Evolutionary conservation across 306 rosid genomes (phyloP).

Genomic region (Trichosanthes cucumerina): DNA sequence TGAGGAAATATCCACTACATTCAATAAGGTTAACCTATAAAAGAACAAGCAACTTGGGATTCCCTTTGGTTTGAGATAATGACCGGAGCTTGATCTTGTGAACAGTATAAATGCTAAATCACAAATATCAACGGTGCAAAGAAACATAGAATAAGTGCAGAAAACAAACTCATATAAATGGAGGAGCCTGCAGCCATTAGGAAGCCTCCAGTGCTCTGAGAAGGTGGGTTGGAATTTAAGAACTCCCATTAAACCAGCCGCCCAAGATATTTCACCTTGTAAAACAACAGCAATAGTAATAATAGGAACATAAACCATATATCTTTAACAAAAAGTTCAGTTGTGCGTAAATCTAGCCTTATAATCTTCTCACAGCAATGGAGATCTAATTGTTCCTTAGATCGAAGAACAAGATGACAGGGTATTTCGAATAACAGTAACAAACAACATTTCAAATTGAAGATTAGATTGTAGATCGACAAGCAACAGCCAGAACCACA

Average conservation of each 20-base stretch:
- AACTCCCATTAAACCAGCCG: neutral
- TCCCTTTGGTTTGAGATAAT: neutral
- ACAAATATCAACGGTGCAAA: neutral
- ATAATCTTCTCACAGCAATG: neutral
- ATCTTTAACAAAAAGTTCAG: neutral
- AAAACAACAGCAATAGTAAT: neutral
- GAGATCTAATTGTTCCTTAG: neutral
- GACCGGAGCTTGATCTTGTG: neutral
- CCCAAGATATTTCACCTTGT: neutral
- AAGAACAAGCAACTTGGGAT: neutral
- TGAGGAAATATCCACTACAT: neutral
- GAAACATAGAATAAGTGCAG: neutral
- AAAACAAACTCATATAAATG: neutral
- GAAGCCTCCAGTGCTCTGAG: neutral
- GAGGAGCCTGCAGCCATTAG: neutral
- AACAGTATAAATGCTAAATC: constrained; percentile 7
- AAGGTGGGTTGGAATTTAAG: neutral
- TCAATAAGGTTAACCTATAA: neutral
- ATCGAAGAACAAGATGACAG: neutral
- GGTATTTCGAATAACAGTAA: neutral
- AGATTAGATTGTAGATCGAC: neutral
- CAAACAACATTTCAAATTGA: neutral
- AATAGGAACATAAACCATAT: neutral
- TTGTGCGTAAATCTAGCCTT: neutral
- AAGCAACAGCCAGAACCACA: neutral